Conservation (phyloP, 2,329 filamentous ascomycete genomes). For the Emergomyces orientalis region DNA sequence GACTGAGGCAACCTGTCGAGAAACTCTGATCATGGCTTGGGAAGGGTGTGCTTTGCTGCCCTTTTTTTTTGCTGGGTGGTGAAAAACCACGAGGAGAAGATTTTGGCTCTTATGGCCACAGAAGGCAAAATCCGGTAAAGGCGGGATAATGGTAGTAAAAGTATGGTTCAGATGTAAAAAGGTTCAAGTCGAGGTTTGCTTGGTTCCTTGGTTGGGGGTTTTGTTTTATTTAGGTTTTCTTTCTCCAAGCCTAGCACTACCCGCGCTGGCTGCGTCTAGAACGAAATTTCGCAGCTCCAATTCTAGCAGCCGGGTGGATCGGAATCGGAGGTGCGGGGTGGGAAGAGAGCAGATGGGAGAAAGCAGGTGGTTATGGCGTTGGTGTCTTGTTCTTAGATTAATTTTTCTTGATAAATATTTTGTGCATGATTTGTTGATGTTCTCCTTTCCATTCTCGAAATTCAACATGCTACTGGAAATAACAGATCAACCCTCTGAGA, state of each 20-base stretch:
- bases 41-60: not conserved
- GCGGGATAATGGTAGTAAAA: not conserved
- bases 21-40: conserved; percentile 1
- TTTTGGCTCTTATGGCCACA: not conserved
- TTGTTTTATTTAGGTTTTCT: not conserved
- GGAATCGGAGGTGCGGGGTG: not conserved
- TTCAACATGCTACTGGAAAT: not conserved
- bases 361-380: not conserved
- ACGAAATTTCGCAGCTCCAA: not conserved
- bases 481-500: not conserved
- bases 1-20: not conserved
- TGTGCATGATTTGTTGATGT: not conserved
- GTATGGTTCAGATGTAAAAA: not conserved
- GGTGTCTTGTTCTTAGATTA: not conserved
- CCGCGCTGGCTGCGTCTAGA: not conserved
- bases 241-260: not conserved
- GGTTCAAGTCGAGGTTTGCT: not conserved
- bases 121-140: not conserved
- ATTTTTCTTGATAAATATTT: not conserved
- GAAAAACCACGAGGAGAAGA: not conserved
- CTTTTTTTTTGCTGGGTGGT: not conserved
- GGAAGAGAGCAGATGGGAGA: not conserved
- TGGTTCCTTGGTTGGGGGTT: not conserved
- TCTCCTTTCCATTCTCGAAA: not conserved
- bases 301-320: not conserved